A percentile compares a stretch with the other conserved stretches of the same genome.
phyloP scores from a whole-genome alignment of 257 asterid species.

The Solanum phureja region DNA sequence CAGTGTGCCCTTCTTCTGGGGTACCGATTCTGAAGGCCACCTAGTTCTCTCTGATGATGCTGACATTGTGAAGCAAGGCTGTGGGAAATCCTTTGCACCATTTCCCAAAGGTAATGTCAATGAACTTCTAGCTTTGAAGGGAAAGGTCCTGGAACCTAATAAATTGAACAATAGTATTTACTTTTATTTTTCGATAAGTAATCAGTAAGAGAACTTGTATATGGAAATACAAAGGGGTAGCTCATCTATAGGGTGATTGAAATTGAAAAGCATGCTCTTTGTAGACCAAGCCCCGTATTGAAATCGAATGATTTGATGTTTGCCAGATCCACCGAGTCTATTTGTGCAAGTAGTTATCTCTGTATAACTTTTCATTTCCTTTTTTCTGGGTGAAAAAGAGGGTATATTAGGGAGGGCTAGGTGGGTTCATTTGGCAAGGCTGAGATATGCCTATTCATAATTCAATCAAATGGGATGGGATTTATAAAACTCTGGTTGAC shows the following conservation, averaged over 20 bases:
- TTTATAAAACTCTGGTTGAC: neutral
- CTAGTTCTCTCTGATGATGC: slow-evolving; percentile 72
- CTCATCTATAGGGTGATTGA: neutral
- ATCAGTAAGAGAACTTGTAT: neutral
- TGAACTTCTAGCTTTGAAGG: neutral
- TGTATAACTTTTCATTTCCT: neutral
- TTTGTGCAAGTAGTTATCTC: neutral
- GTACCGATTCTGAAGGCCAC: slow-evolving; percentile 77
- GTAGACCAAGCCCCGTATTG: neutral
- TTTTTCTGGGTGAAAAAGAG: neutral
- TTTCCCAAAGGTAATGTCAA: slow-evolving; percentile 73
- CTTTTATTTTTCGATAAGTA: neutral
- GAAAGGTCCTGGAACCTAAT: neutral
- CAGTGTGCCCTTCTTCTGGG: slow-evolving; percentile 84
- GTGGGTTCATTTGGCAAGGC: neutral
- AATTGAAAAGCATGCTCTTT: neutral
- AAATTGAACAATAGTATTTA: too few species aligned
- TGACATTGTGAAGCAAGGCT: slow-evolving; percentile 73
- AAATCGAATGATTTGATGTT: neutral
- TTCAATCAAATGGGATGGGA: neutral
- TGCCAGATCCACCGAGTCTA: neutral
- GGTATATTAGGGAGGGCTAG: neutral
- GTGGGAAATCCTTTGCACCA: slow-evolving; percentile 84
- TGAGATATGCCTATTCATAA: neutral
- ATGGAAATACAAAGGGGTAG: neutral